These are phyloP conservation scores for Fusarium sp. DNA, from an alignment of 2,329 filamentous ascomycete species.

Conservation along the genomic window DNA sequence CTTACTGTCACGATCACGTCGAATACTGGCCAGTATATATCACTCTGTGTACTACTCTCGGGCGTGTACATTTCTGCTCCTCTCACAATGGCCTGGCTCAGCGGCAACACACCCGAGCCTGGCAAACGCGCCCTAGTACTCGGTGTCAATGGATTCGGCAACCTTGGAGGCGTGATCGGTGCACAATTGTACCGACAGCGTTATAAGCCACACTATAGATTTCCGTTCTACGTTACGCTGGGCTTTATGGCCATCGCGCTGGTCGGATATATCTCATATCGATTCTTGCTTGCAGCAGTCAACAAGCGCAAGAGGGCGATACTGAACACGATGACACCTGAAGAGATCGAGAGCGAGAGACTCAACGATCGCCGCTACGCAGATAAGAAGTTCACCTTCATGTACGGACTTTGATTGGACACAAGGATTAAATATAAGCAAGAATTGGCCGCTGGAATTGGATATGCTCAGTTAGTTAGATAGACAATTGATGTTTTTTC, in stretches of 20 bases:
- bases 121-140: slow-evolving; percentile 46
- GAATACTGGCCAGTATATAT: slow-evolving; percentile 39
- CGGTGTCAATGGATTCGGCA: slow-evolving; percentile 47
- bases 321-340: slow-evolving; percentile 37
- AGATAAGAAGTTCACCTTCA: slow-evolving; percentile 47
- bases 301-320: slow-evolving; percentile 38
- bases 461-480: slow-evolving; percentile 17
- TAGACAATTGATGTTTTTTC: background rate
- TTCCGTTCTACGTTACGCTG: slow-evolving; percentile 46
- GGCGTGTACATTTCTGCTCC: slow-evolving; percentile 46
- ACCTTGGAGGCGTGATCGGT: slow-evolving; percentile 45
- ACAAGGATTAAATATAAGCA: background rate
- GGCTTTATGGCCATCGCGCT: slow-evolving; percentile 41
- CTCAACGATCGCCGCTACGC: slow-evolving; percentile 44
- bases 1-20: slow-evolving; percentile 44
- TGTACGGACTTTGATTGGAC: slow-evolving; percentile 42
- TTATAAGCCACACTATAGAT: slow-evolving; percentile 40
- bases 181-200: slow-evolving; percentile 44
- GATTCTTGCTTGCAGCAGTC: slow-evolving; percentile 36
- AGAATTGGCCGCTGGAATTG: slow-evolving; percentile 12
- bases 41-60: slow-evolving; percentile 44
- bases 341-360: slow-evolving; percentile 44
- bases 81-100: slow-evolving; percentile 47
- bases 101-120: slow-evolving; percentile 47
- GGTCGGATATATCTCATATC: slow-evolving; percentile 41